Percentiles rank a stretch among this genome's conserved stretches.
Evolutionary conservation across 129 eudicot genomes (phyloP).

Genomic region (Arctium minus): DNA sequence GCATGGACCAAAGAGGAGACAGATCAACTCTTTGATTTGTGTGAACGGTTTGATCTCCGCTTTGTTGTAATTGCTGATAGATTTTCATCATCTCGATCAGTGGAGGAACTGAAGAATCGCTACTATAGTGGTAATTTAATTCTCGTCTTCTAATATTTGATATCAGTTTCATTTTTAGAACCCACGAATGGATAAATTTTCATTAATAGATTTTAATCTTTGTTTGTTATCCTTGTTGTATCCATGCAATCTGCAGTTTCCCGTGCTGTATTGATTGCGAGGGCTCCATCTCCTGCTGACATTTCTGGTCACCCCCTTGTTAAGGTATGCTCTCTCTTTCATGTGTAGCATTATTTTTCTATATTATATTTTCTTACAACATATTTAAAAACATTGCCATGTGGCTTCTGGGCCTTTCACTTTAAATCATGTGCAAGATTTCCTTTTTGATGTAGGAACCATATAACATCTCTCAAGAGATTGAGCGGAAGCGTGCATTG

Average conservation of each 20-base stretch:
- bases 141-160: slow-evolving; percentile 8
- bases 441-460: slow-evolving; percentile 50
- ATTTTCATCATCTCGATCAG: slow-evolving; percentile 65
- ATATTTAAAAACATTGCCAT: background rate
- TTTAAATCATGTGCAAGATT: background rate
- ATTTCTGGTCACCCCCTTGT: slow-evolving; percentile 78
- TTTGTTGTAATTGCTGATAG: slow-evolving; percentile 85
- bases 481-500: slow-evolving; percentile 86
- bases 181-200: background rate
- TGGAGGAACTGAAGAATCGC: slow-evolving; percentile 92
- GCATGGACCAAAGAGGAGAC: slow-evolving; percentile 96
- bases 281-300: slow-evolving; percentile 84
- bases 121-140: slow-evolving; percentile 71
- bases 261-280: slow-evolving; percentile 62
- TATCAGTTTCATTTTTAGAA: background rate
- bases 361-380: background rate
- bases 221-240: slow-evolving; percentile 14
- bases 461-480: slow-evolving; percentile 76
- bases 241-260: slow-evolving; percentile 46
- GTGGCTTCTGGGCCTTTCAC: background rate
- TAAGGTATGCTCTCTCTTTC: slow-evolving; percentile 42
- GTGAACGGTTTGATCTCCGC: slow-evolving; percentile 86
- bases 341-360: background rate
- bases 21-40: slow-evolving; percentile 77
- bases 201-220: background rate